Base-by-base conservation (phyloP, 2,329 filamentous ascomycete genomes). In the Albophoma yamanashiensis region DNA sequence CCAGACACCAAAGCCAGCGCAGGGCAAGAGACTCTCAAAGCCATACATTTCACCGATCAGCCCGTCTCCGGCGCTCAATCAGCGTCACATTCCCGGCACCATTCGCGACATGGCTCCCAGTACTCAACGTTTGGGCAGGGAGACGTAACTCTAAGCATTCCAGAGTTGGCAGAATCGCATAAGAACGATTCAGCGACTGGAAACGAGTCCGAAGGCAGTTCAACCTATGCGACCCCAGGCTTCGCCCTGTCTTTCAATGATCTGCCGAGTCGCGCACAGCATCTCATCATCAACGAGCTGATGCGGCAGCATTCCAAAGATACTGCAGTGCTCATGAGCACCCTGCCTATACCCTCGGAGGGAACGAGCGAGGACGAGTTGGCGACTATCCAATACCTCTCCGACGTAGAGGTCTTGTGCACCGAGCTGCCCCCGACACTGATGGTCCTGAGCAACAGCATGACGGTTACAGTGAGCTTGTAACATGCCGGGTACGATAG, bases 231-330 rank as follows among this genome's bases (percentile, higher is more conserved):
- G 3, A 82, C 83, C 27, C 84, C 86, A 58, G 80, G 83, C 3
- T 73, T 91, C 4, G 82, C 90, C 0, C 77, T 95, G 2, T 91
- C 86, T 2, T 96, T 96, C 77, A 95, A 96, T 67, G 90, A 95
- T 68, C 77, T 96, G 4, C 91, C 91, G 0, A 90, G 88, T 67
- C 85, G 90, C 20, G 91, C 91, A 2, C 91, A 95, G 70, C 90
- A 96, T 71, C 75, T 95, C 42, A 92, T 96, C 36, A 75, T 96
- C 20, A 96, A 96, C 70, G 91, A 96, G 71, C 76, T 95, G 64
- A 92, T 96, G 76, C 79, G 81, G 3, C 79, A 81, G 61, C 78
- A 91, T 62, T 90, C 87, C 64, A 71, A 72, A 45, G 80, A 89
- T 25, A 91, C 91, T 1, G 89, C 89, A 0, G 90, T 95, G 0